Evolutionary conservation across 169 alveolate genomes (phyloP).

Genomic region (Cryptosporidium felis): DNA sequence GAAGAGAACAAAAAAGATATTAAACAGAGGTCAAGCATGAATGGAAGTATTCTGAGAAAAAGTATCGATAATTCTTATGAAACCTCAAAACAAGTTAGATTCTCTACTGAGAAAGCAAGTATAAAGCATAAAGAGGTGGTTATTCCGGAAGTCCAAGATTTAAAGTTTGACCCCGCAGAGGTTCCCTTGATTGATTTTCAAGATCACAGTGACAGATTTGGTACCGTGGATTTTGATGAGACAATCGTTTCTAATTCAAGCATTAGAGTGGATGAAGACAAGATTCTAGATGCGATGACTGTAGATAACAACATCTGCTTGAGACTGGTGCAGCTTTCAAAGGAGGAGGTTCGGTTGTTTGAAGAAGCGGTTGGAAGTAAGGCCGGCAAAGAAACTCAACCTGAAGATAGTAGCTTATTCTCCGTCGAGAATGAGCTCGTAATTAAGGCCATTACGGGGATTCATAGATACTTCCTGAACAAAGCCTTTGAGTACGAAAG

Average conservation of each 20-base stretch:
- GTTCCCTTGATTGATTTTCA: slow-evolving; percentile 31
- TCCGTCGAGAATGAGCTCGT: not conserved
- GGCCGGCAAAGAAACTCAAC: not conserved
- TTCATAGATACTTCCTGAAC: slow-evolving; percentile 24
- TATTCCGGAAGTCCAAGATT: slow-evolving; percentile 10
- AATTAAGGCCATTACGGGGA: slow-evolving; percentile 50
- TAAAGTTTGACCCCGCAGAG: slow-evolving; percentile 55
- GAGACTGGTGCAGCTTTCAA: slow-evolving; percentile 58
- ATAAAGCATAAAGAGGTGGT: not conserved
- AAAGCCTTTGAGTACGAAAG: slow-evolving; percentile 50
- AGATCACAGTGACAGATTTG: not conserved
- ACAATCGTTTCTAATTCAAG: not conserved
- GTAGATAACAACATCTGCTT: slow-evolving; percentile 42
- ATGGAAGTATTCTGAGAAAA: slow-evolving; percentile 52
- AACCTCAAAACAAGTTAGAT: slow-evolving; percentile 42
- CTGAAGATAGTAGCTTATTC: not conserved
- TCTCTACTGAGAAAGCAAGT: slow-evolving; percentile 8
- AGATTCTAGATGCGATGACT: slow-evolving; percentile 22
- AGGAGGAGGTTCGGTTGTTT: slow-evolving; percentile 24
- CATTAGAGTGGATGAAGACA: slow-evolving; percentile 6
- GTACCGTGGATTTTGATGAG: not conserved
- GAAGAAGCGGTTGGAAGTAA: not conserved
- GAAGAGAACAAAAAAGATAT: not conserved
- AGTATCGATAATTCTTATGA: slow-evolving; percentile 37
- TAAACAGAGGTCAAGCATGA: not conserved